Conservation (phyloP, 805 yeast species). For the Saccharomycopsis sp. region DNA sequence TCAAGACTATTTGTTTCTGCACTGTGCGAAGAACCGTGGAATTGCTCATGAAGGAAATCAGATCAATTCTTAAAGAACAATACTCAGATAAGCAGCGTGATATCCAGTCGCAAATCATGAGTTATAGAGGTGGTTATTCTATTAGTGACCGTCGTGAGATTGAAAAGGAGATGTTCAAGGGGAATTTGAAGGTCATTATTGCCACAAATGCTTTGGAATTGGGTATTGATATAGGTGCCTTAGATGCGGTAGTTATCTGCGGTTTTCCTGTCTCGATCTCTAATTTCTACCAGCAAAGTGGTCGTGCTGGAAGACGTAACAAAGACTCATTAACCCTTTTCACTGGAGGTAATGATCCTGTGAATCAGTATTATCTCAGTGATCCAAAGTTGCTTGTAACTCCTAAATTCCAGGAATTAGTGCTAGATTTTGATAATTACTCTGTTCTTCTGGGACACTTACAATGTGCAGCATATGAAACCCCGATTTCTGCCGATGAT, state of each 20-base stretch:
- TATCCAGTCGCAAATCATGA: conserved; percentile 64
- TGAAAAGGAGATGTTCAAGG: conserved; percentile 85
- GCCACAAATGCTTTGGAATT: conserved; percentile 94
- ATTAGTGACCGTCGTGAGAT: conserved; percentile 79
- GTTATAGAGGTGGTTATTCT: conserved; percentile 93
- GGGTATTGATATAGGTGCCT: conserved; percentile 90
- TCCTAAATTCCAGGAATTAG: conserved; percentile 49
- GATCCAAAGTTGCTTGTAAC: conserved; percentile 50
- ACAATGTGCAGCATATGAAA: conserved; percentile 91
- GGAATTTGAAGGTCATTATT: conserved; percentile 75
- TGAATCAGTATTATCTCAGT: conserved; percentile 74
- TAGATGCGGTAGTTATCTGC: conserved; percentile 87
- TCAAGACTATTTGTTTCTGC: conserved; percentile 86
- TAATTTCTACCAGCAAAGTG: conserved; percentile 91
- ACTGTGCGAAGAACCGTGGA: conserved; percentile 84
- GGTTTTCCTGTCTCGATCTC: conserved; percentile 89
- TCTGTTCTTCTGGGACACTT: conserved; percentile 73
- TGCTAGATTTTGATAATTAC: conserved; percentile 53
- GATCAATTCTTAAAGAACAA: conserved; percentile 42
- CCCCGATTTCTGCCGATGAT: conserved; percentile 59
- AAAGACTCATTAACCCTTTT: conserved; percentile 80
- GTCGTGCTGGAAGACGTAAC: conserved; percentile 90
- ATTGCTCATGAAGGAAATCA: conserved; percentile 73
- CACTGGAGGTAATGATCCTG: conserved; percentile 76
- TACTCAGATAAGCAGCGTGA: conserved; percentile 34